phyloP scores from a whole-genome alignment of 2,329 filamentous ascomycete species.

The Ophiostoma ulmi region DNA sequence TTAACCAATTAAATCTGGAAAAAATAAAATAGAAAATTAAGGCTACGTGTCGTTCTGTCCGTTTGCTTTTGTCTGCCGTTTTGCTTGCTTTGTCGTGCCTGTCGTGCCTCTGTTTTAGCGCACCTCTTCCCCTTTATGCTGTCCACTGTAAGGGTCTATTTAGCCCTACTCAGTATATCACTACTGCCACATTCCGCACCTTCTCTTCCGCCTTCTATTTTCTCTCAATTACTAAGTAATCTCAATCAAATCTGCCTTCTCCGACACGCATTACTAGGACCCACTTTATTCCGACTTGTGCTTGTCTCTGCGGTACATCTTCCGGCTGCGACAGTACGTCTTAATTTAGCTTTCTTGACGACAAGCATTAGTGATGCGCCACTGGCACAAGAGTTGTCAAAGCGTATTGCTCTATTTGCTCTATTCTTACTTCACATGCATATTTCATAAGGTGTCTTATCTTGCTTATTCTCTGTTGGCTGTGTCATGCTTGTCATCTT shows the following conservation, averaged over 20 bases:
- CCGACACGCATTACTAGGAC: neutral
- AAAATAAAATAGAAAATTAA: neutral
- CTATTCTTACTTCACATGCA: neutral
- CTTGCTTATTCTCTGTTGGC: neutral
- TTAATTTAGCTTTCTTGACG: slow-evolving; percentile 3
- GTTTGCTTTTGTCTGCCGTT: neutral
- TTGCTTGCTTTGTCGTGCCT: neutral
- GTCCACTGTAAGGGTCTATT: neutral
- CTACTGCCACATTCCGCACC: neutral
- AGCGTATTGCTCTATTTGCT: neutral
- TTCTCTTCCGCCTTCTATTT: neutral
- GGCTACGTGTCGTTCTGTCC: slow-evolving; percentile 22
- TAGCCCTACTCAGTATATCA: neutral
- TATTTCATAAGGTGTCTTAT: neutral
- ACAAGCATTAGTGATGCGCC: neutral
- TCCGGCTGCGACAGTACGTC: slow-evolving; percentile 3
- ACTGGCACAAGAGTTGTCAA: neutral
- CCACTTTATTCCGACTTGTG: neutral
- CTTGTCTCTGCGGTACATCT: slow-evolving; percentile 3
- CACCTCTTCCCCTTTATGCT: slow-evolving; percentile 10
- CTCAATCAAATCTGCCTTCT: neutral
- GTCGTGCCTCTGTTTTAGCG: neutral
- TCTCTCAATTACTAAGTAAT: neutral
- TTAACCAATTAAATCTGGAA: neutral
- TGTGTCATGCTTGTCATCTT: neutral